Conservation (phyloP, 176 grass and related monocot genomes). For the Rhynchospora tenuis region DNA sequence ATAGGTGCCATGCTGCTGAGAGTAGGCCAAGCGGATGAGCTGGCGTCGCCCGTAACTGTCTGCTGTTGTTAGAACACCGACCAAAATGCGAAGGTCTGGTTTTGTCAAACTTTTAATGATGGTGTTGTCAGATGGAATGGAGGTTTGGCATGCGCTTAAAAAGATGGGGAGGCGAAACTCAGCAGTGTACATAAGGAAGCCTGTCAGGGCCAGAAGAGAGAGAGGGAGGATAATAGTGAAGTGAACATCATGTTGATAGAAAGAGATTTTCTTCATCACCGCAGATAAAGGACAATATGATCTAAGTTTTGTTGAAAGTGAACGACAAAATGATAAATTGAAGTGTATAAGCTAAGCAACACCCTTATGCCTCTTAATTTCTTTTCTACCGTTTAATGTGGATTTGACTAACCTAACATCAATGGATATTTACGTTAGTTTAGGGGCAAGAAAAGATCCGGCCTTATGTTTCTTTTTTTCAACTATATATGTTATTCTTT, state of each 20-base stretch:
- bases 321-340: too few species aligned
- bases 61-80: slow-evolving; percentile 46
- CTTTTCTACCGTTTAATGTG: too few species aligned
- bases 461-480: too few species aligned
- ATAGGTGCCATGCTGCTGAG: slow-evolving; percentile 29
- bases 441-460: too few species aligned
- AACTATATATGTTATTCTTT: too few species aligned
- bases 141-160: slow-evolving; percentile 14
- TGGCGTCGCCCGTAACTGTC: slow-evolving; percentile 44
- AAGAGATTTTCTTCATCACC: not conserved
- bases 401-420: too few species aligned
- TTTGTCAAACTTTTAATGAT: not conserved
- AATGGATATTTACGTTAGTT: too few species aligned
- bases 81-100: slow-evolving; percentile 29
- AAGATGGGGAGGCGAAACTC: slow-evolving; percentile 46
- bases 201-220: slow-evolving; percentile 41
- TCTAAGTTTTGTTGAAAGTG: too few species aligned
- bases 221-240: slow-evolving; percentile 29
- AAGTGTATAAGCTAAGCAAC: too few species aligned
- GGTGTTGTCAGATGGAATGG: not conserved
- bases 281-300: too few species aligned
- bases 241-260: not conserved
- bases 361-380: too few species aligned
- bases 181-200: slow-evolving; percentile 44
- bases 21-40: slow-evolving; percentile 45